phyloP scores from a whole-genome alignment of 2,329 filamentous ascomycete species.

The Leptoxyphium fumago region DNA sequence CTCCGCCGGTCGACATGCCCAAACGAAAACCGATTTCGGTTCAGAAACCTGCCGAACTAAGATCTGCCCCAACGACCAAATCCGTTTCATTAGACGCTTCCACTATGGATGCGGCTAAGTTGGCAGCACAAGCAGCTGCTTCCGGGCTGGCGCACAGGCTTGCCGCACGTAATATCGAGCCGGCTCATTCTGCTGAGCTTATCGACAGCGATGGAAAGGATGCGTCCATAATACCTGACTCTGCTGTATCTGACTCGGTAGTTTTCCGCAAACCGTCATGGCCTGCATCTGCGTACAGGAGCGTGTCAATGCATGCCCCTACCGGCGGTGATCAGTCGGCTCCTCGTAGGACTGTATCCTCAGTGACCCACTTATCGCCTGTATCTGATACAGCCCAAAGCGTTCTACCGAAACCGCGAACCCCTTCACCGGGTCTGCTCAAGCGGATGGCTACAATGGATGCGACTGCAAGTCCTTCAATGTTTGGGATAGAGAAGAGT shows the following conservation, averaged over 20 bases:
- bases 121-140: conserved; percentile 3
- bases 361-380: conserved; percentile 1
- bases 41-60: conserved; percentile 1
- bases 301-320: conserved; percentile 6
- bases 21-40: conserved; percentile 29
- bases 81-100: conserved; percentile 6
- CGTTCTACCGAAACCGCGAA: conserved; percentile 12
- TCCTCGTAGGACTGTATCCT: not conserved
- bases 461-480: conserved; percentile 4
- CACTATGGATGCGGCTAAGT: conserved; percentile 5
- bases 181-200: not conserved
- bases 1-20: conserved; percentile 24
- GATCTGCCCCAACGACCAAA: conserved; percentile 1
- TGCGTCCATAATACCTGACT: conserved; percentile 1
- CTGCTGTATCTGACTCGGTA: not conserved
- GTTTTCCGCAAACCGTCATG: conserved; percentile 19
- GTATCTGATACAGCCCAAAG: conserved; percentile 1
- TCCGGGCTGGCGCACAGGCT: conserved; percentile 1
- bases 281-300: conserved; percentile 16
- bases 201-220: conserved; percentile 1
- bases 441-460: conserved; percentile 34
- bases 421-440: conserved; percentile 28
- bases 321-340: conserved; percentile 1
- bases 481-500: not conserved
- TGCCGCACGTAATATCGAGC: not conserved